A percentile compares a stretch with the other conserved stretches of the same genome.
Evolutionary conservation across 2,329 filamentous ascomycete genomes (phyloP).

Genomic region (Exophiala spinifera): DNA sequence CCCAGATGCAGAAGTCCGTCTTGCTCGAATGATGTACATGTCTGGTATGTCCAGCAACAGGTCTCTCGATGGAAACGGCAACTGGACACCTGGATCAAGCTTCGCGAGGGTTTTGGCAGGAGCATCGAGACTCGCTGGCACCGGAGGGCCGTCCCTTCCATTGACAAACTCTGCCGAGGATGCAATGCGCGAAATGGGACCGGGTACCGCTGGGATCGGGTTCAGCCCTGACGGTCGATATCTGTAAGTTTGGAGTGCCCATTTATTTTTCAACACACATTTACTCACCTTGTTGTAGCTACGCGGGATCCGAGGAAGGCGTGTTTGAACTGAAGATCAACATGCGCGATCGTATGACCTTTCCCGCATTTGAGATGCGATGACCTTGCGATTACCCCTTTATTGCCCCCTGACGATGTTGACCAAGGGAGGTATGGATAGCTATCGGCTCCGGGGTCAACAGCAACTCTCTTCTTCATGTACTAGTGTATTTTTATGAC

Average conservation of each 20-base stretch:
- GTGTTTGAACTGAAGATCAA: constrained; percentile 49
- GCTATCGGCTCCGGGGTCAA: no score
- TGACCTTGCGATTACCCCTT: constrained; percentile 28
- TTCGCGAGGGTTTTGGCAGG: constrained; percentile 38
- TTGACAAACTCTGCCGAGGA: constrained; percentile 23
- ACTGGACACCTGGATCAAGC: constrained; percentile 25
- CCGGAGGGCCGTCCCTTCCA: constrained; percentile 22
- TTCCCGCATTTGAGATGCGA: constrained; percentile 43
- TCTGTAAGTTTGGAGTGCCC: constrained; percentile 38
- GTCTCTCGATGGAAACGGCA: constrained; percentile 28
- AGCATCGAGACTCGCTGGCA: constrained; percentile 40
- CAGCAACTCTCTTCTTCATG: no score
- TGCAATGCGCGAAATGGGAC: constrained; percentile 38
- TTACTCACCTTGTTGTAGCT: constrained; percentile 33
- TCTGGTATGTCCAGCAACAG: constrained; percentile 15
- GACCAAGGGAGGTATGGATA: no score
- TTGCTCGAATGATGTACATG: constrained; percentile 24
- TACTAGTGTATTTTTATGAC: no score
- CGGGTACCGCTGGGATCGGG: constrained; percentile 46
- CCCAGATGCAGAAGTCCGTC: constrained; percentile 23
- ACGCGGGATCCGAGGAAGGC: constrained; percentile 47
- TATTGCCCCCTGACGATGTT: no score
- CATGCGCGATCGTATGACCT: constrained; percentile 47
- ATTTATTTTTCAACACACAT: not conserved
- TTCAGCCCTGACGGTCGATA: constrained; percentile 47